phyloP scores from a whole-genome alignment of 2,329 filamentous ascomycete genomes.

The Helotiales sp. region DNA sequence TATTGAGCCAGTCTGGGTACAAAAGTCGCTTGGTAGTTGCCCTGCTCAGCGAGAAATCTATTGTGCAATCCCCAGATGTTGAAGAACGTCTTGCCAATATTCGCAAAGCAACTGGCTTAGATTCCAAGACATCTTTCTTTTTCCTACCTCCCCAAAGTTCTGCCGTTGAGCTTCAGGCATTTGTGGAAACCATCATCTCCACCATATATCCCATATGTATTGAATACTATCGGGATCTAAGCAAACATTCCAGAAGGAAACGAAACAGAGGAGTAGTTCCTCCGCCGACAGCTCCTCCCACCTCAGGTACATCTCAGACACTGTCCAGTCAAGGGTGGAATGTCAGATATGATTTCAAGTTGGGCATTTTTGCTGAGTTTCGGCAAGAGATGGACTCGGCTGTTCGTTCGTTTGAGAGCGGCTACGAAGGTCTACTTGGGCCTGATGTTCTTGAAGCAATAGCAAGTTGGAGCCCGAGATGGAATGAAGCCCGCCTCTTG shows the following conservation, averaged over 20 bases:
- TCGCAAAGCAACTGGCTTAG: constrained; percentile 77
- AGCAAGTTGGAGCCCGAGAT: constrained; percentile 86
- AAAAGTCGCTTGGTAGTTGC: constrained; percentile 79
- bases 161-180: constrained; percentile 71
- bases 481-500: constrained; percentile 89
- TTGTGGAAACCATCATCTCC: constrained; percentile 73
- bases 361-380: constrained; percentile 89
- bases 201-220: constrained; percentile 75
- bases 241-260: constrained; percentile 91
- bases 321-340: constrained; percentile 89
- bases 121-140: constrained; percentile 80
- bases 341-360: constrained; percentile 92
- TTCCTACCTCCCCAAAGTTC: constrained; percentile 79
- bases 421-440: constrained; percentile 82
- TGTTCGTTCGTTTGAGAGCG: constrained; percentile 82
- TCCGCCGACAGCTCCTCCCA: constrained; percentile 81
- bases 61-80: constrained; percentile 59
- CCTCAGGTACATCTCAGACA: constrained; percentile 81
- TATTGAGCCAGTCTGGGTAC: constrained; percentile 72
- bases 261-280: constrained; percentile 78
- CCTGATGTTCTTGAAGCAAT: constrained; percentile 87
- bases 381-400: constrained; percentile 91
- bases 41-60: constrained; percentile 73
- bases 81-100: constrained; percentile 83
- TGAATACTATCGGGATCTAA: constrained; percentile 93